phyloP scores from a whole-genome alignment of 495 filamentous ascomycete genomes.

The Geopyxis carbonaria region DNA sequence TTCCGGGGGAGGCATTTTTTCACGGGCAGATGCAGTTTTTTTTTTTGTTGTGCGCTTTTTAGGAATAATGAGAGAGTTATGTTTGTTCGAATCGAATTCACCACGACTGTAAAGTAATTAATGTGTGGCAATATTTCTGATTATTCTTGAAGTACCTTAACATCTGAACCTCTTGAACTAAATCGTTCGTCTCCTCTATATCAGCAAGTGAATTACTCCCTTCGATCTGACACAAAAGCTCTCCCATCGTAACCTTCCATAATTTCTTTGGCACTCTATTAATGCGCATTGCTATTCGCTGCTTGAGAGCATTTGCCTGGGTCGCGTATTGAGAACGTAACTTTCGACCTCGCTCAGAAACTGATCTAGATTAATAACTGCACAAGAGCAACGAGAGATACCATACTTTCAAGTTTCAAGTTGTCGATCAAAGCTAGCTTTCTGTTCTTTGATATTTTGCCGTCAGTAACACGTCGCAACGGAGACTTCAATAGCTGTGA shows the following conservation, averaged over 20 bases:
- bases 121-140: neutral
- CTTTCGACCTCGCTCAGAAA: slow-evolving; percentile 80
- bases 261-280: slow-evolving; percentile 75
- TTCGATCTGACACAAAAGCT: slow-evolving; percentile 36
- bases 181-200: slow-evolving; percentile 9
- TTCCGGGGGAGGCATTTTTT: slow-evolving; percentile 22
- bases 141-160: slow-evolving; percentile 13
- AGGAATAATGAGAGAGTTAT: neutral
- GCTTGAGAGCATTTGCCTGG: slow-evolving; percentile 64
- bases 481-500: slow-evolving; percentile 23
- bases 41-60: slow-evolving; percentile 4
- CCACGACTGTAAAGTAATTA: slow-evolving; percentile 1
- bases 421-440: slow-evolving; percentile 88
- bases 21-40: slow-evolving; percentile 15
- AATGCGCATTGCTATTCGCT: slow-evolving; percentile 83
- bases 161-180: slow-evolving; percentile 21
- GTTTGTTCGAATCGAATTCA: neutral
- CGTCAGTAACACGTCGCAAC: slow-evolving; percentile 19
- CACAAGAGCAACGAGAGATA: neutral
- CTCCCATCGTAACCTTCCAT: slow-evolving; percentile 68
- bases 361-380: slow-evolving; percentile 30
- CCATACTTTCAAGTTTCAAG: slow-evolving; percentile 75
- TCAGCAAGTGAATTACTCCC: neutral
- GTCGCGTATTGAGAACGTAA: slow-evolving; percentile 78
- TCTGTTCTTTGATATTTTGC: slow-evolving; percentile 53